These are phyloP conservation scores for Microstegium vimineum DNA, from an alignment of 176 grass and related monocot species.

Conservation along the genomic window DNA sequence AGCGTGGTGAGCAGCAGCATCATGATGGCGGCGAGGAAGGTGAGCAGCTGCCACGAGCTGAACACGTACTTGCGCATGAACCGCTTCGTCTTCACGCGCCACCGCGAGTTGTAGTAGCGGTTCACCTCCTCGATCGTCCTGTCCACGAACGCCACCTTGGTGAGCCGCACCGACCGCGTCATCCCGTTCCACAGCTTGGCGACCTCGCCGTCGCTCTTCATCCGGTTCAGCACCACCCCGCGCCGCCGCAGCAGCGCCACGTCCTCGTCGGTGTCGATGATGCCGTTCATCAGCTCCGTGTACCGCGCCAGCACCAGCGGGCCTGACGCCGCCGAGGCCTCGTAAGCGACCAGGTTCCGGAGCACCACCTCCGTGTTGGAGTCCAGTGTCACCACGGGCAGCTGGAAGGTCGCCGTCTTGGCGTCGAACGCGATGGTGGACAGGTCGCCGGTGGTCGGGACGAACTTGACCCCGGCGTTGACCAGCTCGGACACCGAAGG, in stretches of 20 bases:
- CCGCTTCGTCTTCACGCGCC: constrained; percentile 68
- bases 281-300: constrained; percentile 94
- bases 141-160: constrained; percentile 67
- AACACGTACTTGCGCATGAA: constrained; percentile 88
- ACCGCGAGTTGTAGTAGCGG: constrained; percentile 59
- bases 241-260: constrained; percentile 53
- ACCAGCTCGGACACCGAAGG: constrained; percentile 61
- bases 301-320: constrained; percentile 69
- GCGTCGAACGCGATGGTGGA: constrained; percentile 55
- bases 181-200: constrained; percentile 80
- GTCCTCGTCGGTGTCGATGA: constrained; percentile 76
- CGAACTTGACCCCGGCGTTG: constrained; percentile 51
- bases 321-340: constrained; percentile 50
- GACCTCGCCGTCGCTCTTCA: constrained; percentile 77
- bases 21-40: constrained; percentile 67
- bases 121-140: constrained; percentile 59
- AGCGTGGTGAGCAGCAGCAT: constrained; percentile 79
- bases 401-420: constrained; percentile 56
- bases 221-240: constrained; percentile 66
- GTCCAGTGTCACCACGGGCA: constrained; percentile 63
- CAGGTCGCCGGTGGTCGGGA: constrained; percentile 52
- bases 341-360: constrained; percentile 82
- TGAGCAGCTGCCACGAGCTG: constrained; percentile 89
- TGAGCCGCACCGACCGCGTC: constrained; percentile 64
- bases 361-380: constrained; percentile 63